Base-by-base conservation (phyloP, 1,284 basidiomycete genomes). In the Sporisorium reilianum region DNA sequence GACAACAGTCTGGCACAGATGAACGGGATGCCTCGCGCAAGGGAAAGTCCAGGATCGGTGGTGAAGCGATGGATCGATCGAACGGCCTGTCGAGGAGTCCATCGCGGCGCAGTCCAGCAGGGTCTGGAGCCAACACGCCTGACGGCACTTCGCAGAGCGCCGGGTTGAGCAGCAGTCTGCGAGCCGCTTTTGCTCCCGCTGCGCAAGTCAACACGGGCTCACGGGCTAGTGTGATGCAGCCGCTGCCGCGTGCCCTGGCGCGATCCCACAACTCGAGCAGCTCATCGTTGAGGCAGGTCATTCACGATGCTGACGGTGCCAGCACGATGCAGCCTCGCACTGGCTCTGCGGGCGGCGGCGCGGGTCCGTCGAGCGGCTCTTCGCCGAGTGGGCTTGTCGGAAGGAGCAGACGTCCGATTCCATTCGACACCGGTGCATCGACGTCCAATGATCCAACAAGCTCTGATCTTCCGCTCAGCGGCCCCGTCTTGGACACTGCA, bases 191-290 rank as follows among this genome's bases (percentile, higher is more conserved):
- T 54, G 66, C 72, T 9, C 59, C 72, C 11, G 34, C 53, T 14
- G 62, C 66, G 6, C 72, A 60, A 34, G 26, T 57, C 40, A 46
- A 30, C 23, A 28, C 62, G 3, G 63, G 63, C 25, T 69, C 72
- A 18, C 57, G 60, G 20, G n/a, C 41, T 14, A 75, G 72, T 45
- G 66, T 70, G 34, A 63, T 75, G 66, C 72, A 75, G 56, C 72
- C 72, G 2, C 11, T 49, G 10, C 72, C 66, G 1, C 59, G 72
- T n/a, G 55, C 63, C 1, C 23, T 66, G 55, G 44, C 53, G 5
- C 58, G 55, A 30, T 66, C 66, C 26, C 58, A 53, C 30, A 63
- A 50, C 42, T 60, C 62, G n/a, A 75, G 72, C 60, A 69, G 45
- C 59, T 66, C 72, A 18, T 75, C 72, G 40, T 57, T 75, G 22